These are phyloP conservation scores for Eudorina sp. DNA, from an alignment of 139 green algal genomes.

Conservation along the genomic window DNA sequence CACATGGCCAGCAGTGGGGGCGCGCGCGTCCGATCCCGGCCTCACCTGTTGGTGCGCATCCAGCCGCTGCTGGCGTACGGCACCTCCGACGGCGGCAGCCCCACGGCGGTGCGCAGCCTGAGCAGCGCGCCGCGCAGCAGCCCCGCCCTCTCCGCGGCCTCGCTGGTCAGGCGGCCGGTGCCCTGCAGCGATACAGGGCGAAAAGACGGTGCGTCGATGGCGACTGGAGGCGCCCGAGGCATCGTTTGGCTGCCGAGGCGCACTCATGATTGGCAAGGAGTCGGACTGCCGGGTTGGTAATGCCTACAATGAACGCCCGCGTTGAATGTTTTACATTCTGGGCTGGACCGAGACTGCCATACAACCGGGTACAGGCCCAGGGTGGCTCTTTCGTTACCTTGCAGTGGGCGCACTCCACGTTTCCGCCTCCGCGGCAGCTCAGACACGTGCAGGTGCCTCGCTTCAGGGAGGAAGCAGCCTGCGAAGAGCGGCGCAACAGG, in stretches of 20 bases:
- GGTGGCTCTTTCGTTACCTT: too few relatives aligned
- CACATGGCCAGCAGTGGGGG: too few relatives aligned
- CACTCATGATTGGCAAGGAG: neutral
- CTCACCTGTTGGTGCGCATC: slow-evolving; percentile 26
- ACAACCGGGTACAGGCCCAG: too few relatives aligned
- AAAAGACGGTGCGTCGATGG: too few relatives aligned
- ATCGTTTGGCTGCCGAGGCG: neutral
- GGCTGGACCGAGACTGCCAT: too few relatives aligned
- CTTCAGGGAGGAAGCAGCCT: slow-evolving; percentile 5
- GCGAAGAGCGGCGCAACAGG: neutral
- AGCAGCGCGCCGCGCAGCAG: neutral
- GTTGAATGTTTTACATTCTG: too few relatives aligned
- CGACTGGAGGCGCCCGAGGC: too few relatives aligned
- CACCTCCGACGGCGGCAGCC: neutral
- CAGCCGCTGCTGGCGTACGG: slow-evolving; percentile 33
- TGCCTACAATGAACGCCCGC: too few relatives aligned
- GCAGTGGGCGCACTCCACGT: slow-evolving; percentile 17
- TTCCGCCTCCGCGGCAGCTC: slow-evolving; percentile 30
- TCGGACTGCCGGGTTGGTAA: too few relatives aligned
- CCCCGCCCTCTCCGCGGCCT: neutral
- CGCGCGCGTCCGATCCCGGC: too few relatives aligned
- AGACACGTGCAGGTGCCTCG: slow-evolving; percentile 26
- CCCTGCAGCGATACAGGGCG: neutral
- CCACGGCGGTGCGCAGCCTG: neutral
- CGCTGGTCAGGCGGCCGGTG: neutral